These are phyloP conservation scores for Dendrostoma leiphaemia DNA, from an alignment of 2,329 filamentous ascomycete species.

Conservation along the genomic window DNA sequence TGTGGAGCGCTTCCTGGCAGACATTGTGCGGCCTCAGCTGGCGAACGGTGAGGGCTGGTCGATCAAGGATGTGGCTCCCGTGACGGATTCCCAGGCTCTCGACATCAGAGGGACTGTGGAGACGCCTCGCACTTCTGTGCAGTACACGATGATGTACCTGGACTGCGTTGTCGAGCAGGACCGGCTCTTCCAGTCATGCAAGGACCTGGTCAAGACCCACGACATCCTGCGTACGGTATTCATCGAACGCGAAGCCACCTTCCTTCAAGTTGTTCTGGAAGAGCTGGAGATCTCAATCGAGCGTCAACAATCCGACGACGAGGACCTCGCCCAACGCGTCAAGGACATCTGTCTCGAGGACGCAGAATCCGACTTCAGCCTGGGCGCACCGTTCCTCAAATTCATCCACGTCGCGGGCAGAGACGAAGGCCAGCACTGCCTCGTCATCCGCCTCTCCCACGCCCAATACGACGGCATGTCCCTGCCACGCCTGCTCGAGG, in stretches of 20 bases:
- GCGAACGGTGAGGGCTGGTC: slow-evolving; percentile 32
- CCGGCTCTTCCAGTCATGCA: slow-evolving; percentile 28
- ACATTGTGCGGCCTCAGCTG: slow-evolving; percentile 34
- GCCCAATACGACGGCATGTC: slow-evolving; percentile 47
- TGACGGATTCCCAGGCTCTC: slow-evolving; percentile 36
- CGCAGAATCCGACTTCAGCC: slow-evolving; percentile 32
- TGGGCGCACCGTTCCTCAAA: slow-evolving; percentile 37
- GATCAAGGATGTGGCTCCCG: slow-evolving; percentile 36
- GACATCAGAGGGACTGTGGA: slow-evolving; percentile 38
- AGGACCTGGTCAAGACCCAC: slow-evolving; percentile 27
- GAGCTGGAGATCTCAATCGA: slow-evolving; percentile 29
- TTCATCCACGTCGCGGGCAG: slow-evolving; percentile 24
- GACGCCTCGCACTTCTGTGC: slow-evolving; percentile 33
- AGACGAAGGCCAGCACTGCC: slow-evolving; percentile 28
- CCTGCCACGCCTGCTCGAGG: slow-evolving; percentile 37
- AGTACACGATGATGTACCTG: slow-evolving; percentile 35
- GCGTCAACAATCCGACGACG: slow-evolving; percentile 19
- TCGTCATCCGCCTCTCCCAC: slow-evolving; percentile 43
- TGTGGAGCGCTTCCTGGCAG: slow-evolving; percentile 30
- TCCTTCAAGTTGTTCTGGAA: slow-evolving; percentile 33
- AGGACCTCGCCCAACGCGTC: slow-evolving; percentile 30
- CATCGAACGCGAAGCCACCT: slow-evolving; percentile 30
- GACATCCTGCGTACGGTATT: slow-evolving; percentile 39
- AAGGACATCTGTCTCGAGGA: slow-evolving; percentile 31
- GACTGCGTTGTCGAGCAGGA: slow-evolving; percentile 25